A percentile compares a stretch with the other conserved stretches of the same genome.
Conservation (phyloP, 495 filamentous ascomycete genomes). For the Glutinoglossum americanum region DNA sequence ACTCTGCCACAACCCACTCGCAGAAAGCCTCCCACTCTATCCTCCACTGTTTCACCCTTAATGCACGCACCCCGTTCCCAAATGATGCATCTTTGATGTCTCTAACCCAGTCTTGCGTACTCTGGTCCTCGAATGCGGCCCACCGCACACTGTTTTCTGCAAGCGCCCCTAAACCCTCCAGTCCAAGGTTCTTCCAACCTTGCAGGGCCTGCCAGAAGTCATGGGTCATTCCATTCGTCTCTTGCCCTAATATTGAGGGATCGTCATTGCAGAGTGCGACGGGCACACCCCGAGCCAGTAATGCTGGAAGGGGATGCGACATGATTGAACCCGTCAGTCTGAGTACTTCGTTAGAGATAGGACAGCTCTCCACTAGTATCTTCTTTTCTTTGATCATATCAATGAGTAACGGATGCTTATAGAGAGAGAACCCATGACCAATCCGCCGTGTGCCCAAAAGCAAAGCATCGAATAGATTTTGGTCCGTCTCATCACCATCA, state of each 20-base stretch:
- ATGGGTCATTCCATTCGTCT: conserved; percentile 53
- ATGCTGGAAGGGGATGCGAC: conserved; percentile 59
- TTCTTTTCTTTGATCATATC: conserved; percentile 71
- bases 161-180: conserved; percentile 61
- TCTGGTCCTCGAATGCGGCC: conserved; percentile 71
- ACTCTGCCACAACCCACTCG: conserved; percentile 70
- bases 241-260: conserved; percentile 60
- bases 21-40: conserved; percentile 77
- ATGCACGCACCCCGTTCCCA: conserved; percentile 50
- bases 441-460: conserved; percentile 74
- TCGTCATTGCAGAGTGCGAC: conserved; percentile 69
- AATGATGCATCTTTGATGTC: conserved; percentile 51
- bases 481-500: conserved; percentile 50
- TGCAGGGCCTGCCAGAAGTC: conserved; percentile 87
- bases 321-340: conserved; percentile 56
- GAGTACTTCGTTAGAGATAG: conserved; percentile 67
- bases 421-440: conserved; percentile 70
- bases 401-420: conserved; percentile 76
- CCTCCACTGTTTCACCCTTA: conserved; percentile 55
- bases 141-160: conserved; percentile 84
- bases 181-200: conserved; percentile 63
- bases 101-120: conserved; percentile 39
- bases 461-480: conserved; percentile 80
- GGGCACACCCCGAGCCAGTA: conserved; percentile 65
- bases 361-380: conserved; percentile 73